Evolutionary conservation across 768 basidiomycete species (phyloP), one percentile per base, ranked within the genome.

Genomic region (Podaxis sp.): DNA sequence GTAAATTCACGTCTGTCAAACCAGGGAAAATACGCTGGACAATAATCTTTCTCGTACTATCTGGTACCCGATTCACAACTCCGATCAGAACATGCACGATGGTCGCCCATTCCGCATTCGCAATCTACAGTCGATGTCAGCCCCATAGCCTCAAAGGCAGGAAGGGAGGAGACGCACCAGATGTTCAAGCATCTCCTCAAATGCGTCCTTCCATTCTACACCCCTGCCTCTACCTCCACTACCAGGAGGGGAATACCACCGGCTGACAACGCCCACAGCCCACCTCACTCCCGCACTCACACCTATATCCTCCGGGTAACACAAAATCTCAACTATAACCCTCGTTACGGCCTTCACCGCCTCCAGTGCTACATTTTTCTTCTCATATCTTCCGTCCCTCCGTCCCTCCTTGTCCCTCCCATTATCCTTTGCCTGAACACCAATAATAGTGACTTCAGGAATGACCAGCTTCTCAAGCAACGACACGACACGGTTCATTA

Each of bases 391-490:
- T 9, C 9, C 9, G 63, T 57, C 51, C 27, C 66, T 62, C 40
- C 66, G 40, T 13, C 66, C 66, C 19, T 63, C 65, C 11, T 51
- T 66, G 51, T 68, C 46, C 13, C 67, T 66, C 25, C 63, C 65
- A 9, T 51, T 66, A 49, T 68, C 59, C 47, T 70, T 70, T 52
- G 88, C 19, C 17, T 8, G 43, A 17, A n/a, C 7, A 7, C 43
- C 43, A 17, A 19, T n/a, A 19, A n/a, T n/a, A 5, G n/a, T n/a
- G 6, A 82, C 71, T 64, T 85, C 83, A 3, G 82, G 81, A 3
- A 88, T 72, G 22, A 85, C 73, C 33, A 80, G 78, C 15, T 73
- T 79, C 41, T 80, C 76, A 9, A 86, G 63, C 5, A 83, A 25
- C 4, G 67, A 63, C 8, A 79, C 69, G 15, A 82, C 71, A 37